Base-by-base conservation (phyloP, 2,329 filamentous ascomycete genomes). In the Cryphonectria parasitica region DNA sequence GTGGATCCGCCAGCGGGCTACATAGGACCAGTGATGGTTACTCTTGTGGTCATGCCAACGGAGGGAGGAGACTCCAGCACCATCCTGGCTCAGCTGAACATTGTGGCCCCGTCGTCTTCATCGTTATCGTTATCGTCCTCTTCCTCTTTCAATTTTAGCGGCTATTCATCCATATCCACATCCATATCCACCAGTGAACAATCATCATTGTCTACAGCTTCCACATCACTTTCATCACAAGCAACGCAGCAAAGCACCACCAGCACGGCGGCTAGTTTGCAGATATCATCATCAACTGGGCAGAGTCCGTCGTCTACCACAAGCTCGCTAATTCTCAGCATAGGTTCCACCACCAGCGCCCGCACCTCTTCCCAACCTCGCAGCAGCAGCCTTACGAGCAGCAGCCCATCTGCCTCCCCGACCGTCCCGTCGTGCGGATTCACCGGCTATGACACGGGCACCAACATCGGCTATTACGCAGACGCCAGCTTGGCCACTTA, bases 401-500 rank as follows among this genome's bases (percentile, higher is more conserved):
- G 28, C 36, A 63, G 61, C 39, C 36, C 61, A 31, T 43, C 61
- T 15, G 34, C 61, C 3, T 31, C 39, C 34, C 61, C 62, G 13
- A 45, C 62, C n/a, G 28, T 64, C 15, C 62, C 62, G 22, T 45
- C 39, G 4, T 64, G 62, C 28, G 62, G 62, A 1, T 31, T 64
- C 41, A 64, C 1, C 8, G 62, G 62, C 2, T 64, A 45, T 11
- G 62, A 64, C 25, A 43, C n/a, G 4, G 62, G 62, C 3, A 45
- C 41, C 6, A 64, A 64, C 41, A 64, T 63, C 36, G 61, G 61
- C 61, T 63, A 43, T 22, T 64, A 64, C 25, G 22, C 39, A 3
- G 39, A 45, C 17, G 39, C 41, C 22, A n/a, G 34, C 62, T 45
- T 11, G 15, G 39, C 62, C 15, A 64, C 39, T n/a, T 64, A 64